Evolutionary conservation across 108 stramenopile genomes (phyloP).

Genomic region (Cyclotella choctawhatcheeana): DNA sequence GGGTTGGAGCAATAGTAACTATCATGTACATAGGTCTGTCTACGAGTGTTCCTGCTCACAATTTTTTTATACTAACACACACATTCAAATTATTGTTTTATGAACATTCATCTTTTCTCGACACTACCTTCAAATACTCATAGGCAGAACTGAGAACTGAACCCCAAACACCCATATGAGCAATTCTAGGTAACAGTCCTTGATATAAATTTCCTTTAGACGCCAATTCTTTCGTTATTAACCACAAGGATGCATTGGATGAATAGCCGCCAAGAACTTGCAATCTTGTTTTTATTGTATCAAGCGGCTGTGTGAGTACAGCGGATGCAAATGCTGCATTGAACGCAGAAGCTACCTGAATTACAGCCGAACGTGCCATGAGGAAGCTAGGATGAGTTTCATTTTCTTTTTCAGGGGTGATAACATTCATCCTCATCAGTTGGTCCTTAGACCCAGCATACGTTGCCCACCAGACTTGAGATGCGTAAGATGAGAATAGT

Average conservation of each 20-base stretch:
- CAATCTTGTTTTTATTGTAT: slow-evolving; percentile 58
- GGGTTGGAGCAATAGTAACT: too few relatives aligned
- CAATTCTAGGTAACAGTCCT: slow-evolving; percentile 49
- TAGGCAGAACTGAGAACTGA: slow-evolving; percentile 51
- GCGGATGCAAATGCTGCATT: slow-evolving; percentile 51
- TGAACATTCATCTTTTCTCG: slow-evolving; percentile 45
- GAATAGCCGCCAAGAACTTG: slow-evolving; percentile 27
- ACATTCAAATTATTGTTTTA: not conserved
- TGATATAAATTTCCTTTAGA: slow-evolving; percentile 44
- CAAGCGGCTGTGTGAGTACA: slow-evolving; percentile 53
- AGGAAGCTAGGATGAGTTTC: slow-evolving; percentile 6
- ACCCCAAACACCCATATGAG: slow-evolving; percentile 59
- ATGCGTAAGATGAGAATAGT: too few relatives aligned
- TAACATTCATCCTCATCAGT: slow-evolving; percentile 22
- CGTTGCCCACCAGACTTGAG: slow-evolving; percentile 66
- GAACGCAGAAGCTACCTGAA: slow-evolving; percentile 53
- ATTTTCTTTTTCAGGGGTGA: slow-evolving; percentile 1
- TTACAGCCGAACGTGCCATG: slow-evolving; percentile 31
- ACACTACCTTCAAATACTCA: slow-evolving; percentile 49
- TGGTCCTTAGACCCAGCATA: slow-evolving; percentile 55
- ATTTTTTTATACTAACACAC: too few relatives aligned
- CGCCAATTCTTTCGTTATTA: slow-evolving; percentile 49
- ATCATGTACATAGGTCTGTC: too few relatives aligned
- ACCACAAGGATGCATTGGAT: slow-evolving; percentile 16
- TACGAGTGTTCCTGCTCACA: too few relatives aligned